Percentiles rank a stretch among this genome's conserved stretches.
These are phyloP conservation scores for Diphasiastrum complanatum DNA, from an alignment of 83 land plant genomes.

Conservation along the genomic window DNA sequence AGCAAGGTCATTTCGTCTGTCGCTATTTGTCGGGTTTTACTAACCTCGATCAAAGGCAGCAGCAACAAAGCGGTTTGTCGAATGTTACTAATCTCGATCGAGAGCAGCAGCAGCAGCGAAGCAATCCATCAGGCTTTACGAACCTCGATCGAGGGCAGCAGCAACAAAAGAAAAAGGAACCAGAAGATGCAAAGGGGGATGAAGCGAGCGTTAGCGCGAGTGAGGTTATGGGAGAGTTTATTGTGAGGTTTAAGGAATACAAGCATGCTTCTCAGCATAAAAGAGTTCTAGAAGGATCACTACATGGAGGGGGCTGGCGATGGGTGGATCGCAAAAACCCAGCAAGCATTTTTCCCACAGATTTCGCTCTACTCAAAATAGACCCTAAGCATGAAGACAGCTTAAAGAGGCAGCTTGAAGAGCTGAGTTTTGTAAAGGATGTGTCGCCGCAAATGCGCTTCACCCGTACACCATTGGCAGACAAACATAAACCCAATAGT, in stretches of 20 bases:
- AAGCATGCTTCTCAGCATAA: slow-evolving; percentile 49
- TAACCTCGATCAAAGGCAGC: too few species aligned
- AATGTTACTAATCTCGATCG: too few species aligned
- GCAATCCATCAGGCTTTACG: too few species aligned
- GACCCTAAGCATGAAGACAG: slow-evolving; percentile 15
- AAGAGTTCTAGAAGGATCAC: slow-evolving; percentile 31
- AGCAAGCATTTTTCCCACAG: slow-evolving; percentile 76
- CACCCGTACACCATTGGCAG: slow-evolving; percentile 35
- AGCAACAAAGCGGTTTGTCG: too few species aligned
- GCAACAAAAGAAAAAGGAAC: too few species aligned
- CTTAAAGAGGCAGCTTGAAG: slow-evolving; percentile 37
- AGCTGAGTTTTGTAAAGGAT: slow-evolving; percentile 63
- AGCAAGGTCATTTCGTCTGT: too few species aligned
- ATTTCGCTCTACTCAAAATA: slow-evolving; percentile 65
- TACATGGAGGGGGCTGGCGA: slow-evolving; percentile 44
- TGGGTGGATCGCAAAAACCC: slow-evolving; percentile 91
- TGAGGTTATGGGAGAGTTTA: slow-evolving; percentile 35
- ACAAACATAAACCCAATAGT: background rate
- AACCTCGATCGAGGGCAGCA: too few species aligned
- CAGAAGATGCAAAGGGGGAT: too few species aligned
- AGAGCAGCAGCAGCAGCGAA: too few species aligned
- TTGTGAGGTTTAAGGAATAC: slow-evolving; percentile 70
- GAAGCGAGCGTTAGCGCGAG: too few species aligned
- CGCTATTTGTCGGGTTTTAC: too few species aligned
- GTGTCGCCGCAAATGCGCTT: slow-evolving; percentile 60